Percentiles rank a stretch among this genome's conserved stretches.
Conservation (phyloP, 140 eudicot species). For the Erigeron philadelphicus region DNA sequence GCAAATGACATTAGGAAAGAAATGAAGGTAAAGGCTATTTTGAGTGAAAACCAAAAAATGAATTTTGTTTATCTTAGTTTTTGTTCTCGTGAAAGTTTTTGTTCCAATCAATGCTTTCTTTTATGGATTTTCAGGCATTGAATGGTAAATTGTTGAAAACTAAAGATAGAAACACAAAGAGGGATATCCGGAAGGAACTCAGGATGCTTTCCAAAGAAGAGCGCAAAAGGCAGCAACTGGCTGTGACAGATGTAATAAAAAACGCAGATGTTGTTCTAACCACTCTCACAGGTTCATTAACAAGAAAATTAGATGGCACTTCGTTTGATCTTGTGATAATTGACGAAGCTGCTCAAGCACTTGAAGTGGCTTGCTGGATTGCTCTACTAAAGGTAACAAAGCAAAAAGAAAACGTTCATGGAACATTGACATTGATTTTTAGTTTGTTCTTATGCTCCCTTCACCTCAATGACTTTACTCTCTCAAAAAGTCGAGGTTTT, state of each 20-base stretch:
- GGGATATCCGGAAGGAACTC: slow-evolving; percentile 87
- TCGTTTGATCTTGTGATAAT: slow-evolving; percentile 84
- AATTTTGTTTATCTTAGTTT: neutral
- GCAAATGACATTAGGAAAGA: slow-evolving; percentile 98
- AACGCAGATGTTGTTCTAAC: slow-evolving; percentile 77
- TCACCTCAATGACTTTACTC: too few species aligned
- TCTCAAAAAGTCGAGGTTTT: too few species aligned
- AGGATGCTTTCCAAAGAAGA: slow-evolving; percentile 88
- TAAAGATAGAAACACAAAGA: slow-evolving; percentile 82
- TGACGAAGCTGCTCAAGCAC: slow-evolving; percentile 99
- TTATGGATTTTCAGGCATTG: slow-evolving; percentile 48
- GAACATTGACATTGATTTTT: too few species aligned
- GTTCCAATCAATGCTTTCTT: slow-evolving; percentile 5
- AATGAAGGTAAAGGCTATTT: slow-evolving; percentile 56
- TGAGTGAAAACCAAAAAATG: slow-evolving; percentile 8
- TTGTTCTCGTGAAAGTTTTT: slow-evolving; percentile 2
- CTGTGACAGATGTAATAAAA: slow-evolving; percentile 89
- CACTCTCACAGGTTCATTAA: slow-evolving; percentile 79
- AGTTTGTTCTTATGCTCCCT: too few species aligned
- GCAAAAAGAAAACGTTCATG: neutral
- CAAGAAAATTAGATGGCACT: slow-evolving; percentile 61
- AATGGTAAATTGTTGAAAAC: slow-evolving; percentile 79
- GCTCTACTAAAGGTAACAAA: slow-evolving; percentile 72
- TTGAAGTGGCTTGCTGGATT: slow-evolving; percentile 96
- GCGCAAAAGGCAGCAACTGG: slow-evolving; percentile 92